Evolutionary conservation across 2,329 filamentous ascomycete genomes (phyloP).

Genomic region (Zalaria sp.): DNA sequence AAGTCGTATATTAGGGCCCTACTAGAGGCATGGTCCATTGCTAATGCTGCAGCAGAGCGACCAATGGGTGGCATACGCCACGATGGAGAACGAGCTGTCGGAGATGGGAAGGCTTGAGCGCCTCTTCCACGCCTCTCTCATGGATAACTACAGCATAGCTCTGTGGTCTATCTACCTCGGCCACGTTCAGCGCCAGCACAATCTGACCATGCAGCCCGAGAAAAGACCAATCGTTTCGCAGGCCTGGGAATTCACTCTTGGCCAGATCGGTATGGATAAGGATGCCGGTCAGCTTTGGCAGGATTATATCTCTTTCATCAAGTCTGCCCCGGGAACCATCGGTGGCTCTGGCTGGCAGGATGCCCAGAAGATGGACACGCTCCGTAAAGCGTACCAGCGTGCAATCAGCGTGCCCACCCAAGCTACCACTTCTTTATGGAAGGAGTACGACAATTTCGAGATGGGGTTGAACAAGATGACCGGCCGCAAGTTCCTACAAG

Average conservation of each 20-base stretch:
- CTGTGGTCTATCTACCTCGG: constrained; percentile 91
- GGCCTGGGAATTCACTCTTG: constrained; percentile 84
- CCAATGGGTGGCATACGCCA: constrained; percentile 77
- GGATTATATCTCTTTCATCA: constrained; percentile 90
- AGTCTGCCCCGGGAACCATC: constrained; percentile 64
- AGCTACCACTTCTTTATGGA: constrained; percentile 77
- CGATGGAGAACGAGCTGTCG: constrained; percentile 79
- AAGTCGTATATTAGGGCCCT: constrained; percentile 30
- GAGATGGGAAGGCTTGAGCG: constrained; percentile 68
- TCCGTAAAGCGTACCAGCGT: constrained; percentile 84
- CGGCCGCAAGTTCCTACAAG: constrained; percentile 86
- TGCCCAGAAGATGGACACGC: constrained; percentile 89
- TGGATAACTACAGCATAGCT: constrained; percentile 66
- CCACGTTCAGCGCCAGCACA: constrained; percentile 84
- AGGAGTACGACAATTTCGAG: constrained; percentile 95
- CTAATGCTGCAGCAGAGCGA: constrained; percentile 53
- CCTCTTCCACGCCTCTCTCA: constrained; percentile 69
- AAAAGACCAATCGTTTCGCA: constrained; percentile 69
- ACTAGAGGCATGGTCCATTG: background rate
- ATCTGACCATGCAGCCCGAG: constrained; percentile 64
- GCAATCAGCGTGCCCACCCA: constrained; percentile 79
- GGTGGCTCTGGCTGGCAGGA: constrained; percentile 90
- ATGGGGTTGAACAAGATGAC: constrained; percentile 87
- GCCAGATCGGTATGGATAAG: constrained; percentile 80
- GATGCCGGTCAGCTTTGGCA: constrained; percentile 84